A percentile compares a stretch with the other conserved stretches of the same genome.
Conservation (phyloP, 2,329 filamentous ascomycete species). For the Penicillium sclerotigenum region DNA sequence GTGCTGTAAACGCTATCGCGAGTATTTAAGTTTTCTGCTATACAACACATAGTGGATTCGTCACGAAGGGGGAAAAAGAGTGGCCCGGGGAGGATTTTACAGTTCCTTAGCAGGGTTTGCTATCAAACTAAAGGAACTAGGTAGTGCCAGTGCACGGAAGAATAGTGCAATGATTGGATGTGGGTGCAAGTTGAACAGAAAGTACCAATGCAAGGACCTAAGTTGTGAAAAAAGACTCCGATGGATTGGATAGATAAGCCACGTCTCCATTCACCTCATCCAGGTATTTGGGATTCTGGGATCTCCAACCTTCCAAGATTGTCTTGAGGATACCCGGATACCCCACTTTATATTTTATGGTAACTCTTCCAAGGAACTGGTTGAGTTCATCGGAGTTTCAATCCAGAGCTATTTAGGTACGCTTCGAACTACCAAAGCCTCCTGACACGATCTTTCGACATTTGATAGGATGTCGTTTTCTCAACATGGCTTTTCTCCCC, state of each 20-base stretch:
- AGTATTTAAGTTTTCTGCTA: slow-evolving; percentile 5
- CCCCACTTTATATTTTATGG: background rate
- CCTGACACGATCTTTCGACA: background rate
- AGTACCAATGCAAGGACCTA: slow-evolving; percentile 14
- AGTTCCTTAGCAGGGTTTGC: slow-evolving; percentile 16
- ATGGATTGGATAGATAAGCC: background rate
- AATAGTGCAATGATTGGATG: slow-evolving; percentile 15
- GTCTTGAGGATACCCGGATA: background rate
- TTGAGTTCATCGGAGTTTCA: background rate
- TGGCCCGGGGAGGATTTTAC: slow-evolving; percentile 18
- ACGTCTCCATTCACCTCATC: slow-evolving; percentile 13
- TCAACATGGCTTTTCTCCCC: background rate
- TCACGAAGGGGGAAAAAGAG: slow-evolving; percentile 9
- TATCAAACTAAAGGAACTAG: slow-evolving; percentile 8
- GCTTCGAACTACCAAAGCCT: background rate
- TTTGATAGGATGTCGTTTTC: background rate
- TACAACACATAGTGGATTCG: slow-evolving; percentile 19
- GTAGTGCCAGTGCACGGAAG: background rate
- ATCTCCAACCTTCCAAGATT: background rate
- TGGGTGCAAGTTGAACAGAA: slow-evolving; percentile 6
- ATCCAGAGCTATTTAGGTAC: background rate
- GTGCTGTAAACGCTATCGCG: slow-evolving; percentile 11
- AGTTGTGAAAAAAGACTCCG: background rate
- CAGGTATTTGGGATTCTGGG: slow-evolving; percentile 18
- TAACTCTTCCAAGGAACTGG: background rate